Conservation (phyloP, 768 basidiomycete species). For the Lentinula aciculospora region DNA sequence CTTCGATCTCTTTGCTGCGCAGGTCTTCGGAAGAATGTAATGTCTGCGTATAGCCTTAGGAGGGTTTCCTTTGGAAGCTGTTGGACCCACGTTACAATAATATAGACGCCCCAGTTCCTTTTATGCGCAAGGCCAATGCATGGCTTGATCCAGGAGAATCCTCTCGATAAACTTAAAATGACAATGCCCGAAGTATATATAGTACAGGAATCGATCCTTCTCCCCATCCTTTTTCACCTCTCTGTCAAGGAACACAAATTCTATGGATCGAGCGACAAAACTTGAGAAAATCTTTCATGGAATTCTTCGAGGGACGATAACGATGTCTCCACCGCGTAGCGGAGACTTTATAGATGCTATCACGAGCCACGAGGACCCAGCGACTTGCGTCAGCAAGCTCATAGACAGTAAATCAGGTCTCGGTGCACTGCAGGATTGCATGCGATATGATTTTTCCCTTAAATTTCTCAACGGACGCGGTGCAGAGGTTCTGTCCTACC, state of each 20-base stretch:
- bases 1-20: too few species aligned
- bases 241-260: background rate
- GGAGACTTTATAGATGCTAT: conserved; percentile 40
- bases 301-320: background rate
- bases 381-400: conserved; percentile 31
- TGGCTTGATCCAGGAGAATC: too few species aligned
- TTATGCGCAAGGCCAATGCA: too few species aligned
- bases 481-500: conserved; percentile 27
- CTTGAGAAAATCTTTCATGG: background rate
- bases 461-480: conserved; percentile 39
- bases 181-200: background rate
- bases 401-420: conserved; percentile 26
- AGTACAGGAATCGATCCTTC: background rate
- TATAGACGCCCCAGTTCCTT: too few species aligned
- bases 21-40: too few species aligned
- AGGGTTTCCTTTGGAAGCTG: background rate
- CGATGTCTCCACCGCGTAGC: background rate
- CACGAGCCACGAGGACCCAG: conserved; percentile 30
- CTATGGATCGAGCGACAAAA: background rate
- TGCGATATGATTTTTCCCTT: conserved; percentile 32
- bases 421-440: conserved; percentile 30
- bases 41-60: background rate
- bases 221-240: background rate
- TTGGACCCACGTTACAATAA: background rate
- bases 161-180: too few species aligned